phyloP scores from a whole-genome alignment of 75 land plant species.

The Gnetum montanum region DNA sequence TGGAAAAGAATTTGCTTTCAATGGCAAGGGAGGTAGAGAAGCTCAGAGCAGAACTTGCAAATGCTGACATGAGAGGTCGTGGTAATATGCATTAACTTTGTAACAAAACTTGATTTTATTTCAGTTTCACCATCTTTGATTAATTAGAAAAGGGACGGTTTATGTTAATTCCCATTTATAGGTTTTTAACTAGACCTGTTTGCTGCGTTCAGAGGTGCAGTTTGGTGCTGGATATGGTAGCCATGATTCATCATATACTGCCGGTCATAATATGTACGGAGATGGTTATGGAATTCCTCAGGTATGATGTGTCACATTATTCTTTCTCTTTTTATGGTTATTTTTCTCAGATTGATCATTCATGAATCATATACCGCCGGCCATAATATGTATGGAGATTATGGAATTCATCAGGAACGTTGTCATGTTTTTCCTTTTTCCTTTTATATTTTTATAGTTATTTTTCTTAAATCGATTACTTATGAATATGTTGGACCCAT shows the following conservation, averaged over 20 bases:
- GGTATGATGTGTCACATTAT: too few species aligned
- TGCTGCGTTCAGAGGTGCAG: background rate
- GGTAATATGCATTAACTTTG: constrained; percentile 13
- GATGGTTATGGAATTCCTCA: constrained; percentile 36
- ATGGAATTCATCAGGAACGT: background rate
- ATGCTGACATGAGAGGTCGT: constrained; percentile 40
- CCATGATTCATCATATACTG: constrained; percentile 13
- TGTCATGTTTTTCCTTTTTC: background rate
- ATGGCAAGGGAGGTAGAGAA: constrained; percentile 74
- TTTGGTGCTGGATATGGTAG: constrained; percentile 15
- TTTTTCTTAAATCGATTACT: background rate
- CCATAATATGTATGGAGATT: constrained; percentile 17
- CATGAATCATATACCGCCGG: constrained; percentile 10
- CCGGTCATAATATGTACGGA: constrained; percentile 19
- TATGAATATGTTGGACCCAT: background rate
- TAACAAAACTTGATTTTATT: background rate
- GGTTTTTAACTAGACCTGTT: background rate
- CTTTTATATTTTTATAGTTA: background rate
- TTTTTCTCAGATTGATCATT: too few species aligned
- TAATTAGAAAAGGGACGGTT: background rate
- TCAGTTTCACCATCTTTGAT: background rate
- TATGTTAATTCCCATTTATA: constrained; percentile 5
- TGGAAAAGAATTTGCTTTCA: constrained; percentile 62
- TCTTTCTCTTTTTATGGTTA: too few species aligned
- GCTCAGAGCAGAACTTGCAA: constrained; percentile 46